Base-by-base conservation (phyloP, 148 eudicot genomes). In the Linanthus parryae region DNA sequence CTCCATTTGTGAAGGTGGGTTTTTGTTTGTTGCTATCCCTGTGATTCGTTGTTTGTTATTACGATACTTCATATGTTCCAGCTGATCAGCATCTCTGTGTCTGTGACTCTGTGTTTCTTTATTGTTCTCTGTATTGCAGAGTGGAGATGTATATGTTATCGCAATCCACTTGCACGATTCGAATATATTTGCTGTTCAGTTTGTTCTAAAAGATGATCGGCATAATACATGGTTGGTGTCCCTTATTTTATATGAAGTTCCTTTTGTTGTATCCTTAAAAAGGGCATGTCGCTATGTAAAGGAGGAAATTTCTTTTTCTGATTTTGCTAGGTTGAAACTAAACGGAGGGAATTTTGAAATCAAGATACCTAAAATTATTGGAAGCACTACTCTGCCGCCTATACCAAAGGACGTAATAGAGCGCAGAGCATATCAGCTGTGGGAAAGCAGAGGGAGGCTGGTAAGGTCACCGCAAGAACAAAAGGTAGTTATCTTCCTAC, bases 1-100 rank as follows among this genome's bases (percentile, higher is more conserved):
- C 64, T 18, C 64, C 64, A 49, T 59, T 59, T 59, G 19, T 18
- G 2, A 49, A 59, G 64, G 64, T 59, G 25, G 17, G 23, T n/a
- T 10, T 9, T 10, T 21, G 23, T 7, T 44, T n/a, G n/a, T n/a
- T n/a, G n/a, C 37, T 7, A 24, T 40, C 17, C n/a, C 17, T 25
- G 38, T 23, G 11, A 2, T 28, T 18, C 23, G 14, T 16, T 35
- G 29, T 10, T 19, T 28, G 9, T 48, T 28, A 26, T 4, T 33
- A 28, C 28, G 0, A 16, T 28, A 23, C 24, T 12, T 8, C 23
- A 9, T 25, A n/a, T 4, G 15, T 28, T 28, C 18, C 8, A 26
- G 2, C 28, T 4, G 12, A 33, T 1, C 33, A 15, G 12, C 6
- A 44, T 44, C 20, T 14, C 26, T 2, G 10, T 15, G 19, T 44